Base-by-base conservation (phyloP, 1,139 yeast species). In the Candida sojae region DNA sequence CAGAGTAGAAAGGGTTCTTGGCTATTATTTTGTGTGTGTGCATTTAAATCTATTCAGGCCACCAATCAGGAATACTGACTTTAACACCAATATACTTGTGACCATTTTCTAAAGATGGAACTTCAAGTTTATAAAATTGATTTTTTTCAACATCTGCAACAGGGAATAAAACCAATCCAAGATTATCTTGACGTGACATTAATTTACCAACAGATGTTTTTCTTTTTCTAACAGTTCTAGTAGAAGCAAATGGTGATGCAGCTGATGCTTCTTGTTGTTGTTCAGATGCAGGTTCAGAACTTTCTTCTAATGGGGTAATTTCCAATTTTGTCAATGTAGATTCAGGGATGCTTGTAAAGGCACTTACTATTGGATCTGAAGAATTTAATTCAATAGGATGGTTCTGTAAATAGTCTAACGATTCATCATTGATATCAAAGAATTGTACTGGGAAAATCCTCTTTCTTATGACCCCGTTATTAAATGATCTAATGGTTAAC, bases 401-500 rank as follows among this genome's bases (percentile, higher is more conserved):
- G 21, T 48, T 51, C 10, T 48, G 46, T 2, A 54, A 35, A 13
- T 44, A 44, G 2, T 61, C 59, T 6, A 61, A 54, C 1, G 52
- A 50, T 1, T 58, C 55, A 1, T 62, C 59, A 17, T 53, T 55
- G 1, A 65, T 46, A 28, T 58, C 65, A 46, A 66, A 77, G 50
- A 90, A 71, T 50, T 77, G 80, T 1, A 88, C 83, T 0, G 97
- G 97, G 40, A 88, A 80, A 2, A 91, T 72, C 47, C 99, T 73
- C 61, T 92, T 91, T 26, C 96, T 75, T 11, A 92, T 82, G 2
- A 85, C 81, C 2, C 97, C 97, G 41, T 87, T 84, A 52, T 89
- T 90, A 61, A 78, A 85, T 0, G 97, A 88, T 58, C 99, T 78
- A 21, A 92, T 90, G 0, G 98, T 92, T 47, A 93, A 73, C 63